Evolutionary conservation across 805 yeast genomes (phyloP).

Genomic region (Candida schatavii): DNA sequence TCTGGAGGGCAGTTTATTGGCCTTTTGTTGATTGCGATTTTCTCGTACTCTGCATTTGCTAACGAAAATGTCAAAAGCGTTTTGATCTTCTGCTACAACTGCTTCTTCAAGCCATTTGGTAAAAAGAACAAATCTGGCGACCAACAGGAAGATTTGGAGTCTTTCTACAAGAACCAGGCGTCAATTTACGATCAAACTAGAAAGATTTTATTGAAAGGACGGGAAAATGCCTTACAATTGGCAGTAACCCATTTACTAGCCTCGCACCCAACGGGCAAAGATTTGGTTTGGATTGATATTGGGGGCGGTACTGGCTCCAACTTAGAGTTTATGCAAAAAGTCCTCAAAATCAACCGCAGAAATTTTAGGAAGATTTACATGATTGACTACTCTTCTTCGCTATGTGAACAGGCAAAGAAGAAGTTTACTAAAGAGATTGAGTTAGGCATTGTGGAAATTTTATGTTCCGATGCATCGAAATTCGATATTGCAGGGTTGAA

Average conservation of each 20-base stretch:
- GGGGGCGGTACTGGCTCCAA: conserved; percentile 89
- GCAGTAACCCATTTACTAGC: conserved; percentile 54
- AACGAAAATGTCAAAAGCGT: conserved; percentile 4
- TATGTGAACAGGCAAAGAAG: conserved; percentile 67
- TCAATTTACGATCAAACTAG: conserved; percentile 74
- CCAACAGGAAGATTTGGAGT: conserved; percentile 63
- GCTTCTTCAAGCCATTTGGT: conserved; percentile 6
- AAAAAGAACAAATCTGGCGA: conserved; percentile 15
- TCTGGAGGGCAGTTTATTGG: conserved; percentile 1
- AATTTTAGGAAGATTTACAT: conserved; percentile 66
- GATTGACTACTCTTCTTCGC: conserved; percentile 73
- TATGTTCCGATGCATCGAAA: conserved; percentile 69
- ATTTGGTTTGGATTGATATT: conserved; percentile 70
- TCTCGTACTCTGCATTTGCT: conserved; percentile 3
- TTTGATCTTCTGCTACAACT: conserved; percentile 4
- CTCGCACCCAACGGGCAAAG: conserved; percentile 25
- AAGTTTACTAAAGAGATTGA: conserved; percentile 45
- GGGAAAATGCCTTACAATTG: conserved; percentile 59
- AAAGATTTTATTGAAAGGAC: conserved; percentile 61
- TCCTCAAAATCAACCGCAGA: conserved; percentile 41
- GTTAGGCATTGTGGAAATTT: conserved; percentile 63
- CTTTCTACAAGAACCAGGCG: conserved; percentile 75
- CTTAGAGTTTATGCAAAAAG: conserved; percentile 68
- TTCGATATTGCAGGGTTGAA: conserved; percentile 42
- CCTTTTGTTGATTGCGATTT: background rate